Conservation (phyloP, 2,329 filamentous ascomycete species). For the Aaosphaeria pasadenensis region DNA sequence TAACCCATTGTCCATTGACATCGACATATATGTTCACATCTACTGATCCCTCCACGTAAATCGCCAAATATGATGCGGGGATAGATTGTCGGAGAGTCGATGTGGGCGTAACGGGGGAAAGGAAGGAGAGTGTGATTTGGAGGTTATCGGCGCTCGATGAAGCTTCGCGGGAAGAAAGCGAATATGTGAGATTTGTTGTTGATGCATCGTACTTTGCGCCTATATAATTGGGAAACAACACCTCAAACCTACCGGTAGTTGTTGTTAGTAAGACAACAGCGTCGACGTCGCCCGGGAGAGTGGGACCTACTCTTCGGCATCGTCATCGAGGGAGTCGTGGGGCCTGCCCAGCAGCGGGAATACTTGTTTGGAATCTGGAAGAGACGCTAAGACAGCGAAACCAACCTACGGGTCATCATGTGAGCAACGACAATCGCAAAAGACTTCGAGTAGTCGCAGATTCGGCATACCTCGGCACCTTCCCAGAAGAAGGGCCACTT, state of each 20-base stretch:
- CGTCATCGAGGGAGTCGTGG: constrained; percentile 57
- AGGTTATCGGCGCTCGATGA: constrained; percentile 37
- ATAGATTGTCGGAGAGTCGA: constrained; percentile 77
- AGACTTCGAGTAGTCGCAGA: neutral
- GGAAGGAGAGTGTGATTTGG: constrained; percentile 61
- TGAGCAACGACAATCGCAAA: constrained; percentile 8
- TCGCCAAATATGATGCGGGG: constrained; percentile 75
- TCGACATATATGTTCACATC: constrained; percentile 48
- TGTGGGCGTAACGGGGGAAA: constrained; percentile 77
- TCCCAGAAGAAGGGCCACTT: constrained; percentile 87
- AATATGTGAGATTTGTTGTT: constrained; percentile 67
- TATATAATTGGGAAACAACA: constrained; percentile 58
- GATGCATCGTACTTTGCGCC: constrained; percentile 67
- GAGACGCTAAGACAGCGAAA: constrained; percentile 60
- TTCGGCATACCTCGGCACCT: constrained; percentile 54
- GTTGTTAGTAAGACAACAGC: neutral
- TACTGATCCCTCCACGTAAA: constrained; percentile 65
- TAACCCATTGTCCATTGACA: constrained; percentile 69
- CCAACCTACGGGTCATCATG: constrained; percentile 46
- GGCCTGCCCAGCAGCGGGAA: constrained; percentile 65
- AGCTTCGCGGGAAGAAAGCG: constrained; percentile 47
- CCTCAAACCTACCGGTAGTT: constrained; percentile 44
- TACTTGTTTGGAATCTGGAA: constrained; percentile 58
- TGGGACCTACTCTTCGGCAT: constrained; percentile 37
- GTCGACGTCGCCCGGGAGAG: neutral